These are phyloP conservation scores for Wickerhamiella kurtzmanii DNA, from an alignment of 805 yeast genomes.

Conservation along the genomic window DNA sequence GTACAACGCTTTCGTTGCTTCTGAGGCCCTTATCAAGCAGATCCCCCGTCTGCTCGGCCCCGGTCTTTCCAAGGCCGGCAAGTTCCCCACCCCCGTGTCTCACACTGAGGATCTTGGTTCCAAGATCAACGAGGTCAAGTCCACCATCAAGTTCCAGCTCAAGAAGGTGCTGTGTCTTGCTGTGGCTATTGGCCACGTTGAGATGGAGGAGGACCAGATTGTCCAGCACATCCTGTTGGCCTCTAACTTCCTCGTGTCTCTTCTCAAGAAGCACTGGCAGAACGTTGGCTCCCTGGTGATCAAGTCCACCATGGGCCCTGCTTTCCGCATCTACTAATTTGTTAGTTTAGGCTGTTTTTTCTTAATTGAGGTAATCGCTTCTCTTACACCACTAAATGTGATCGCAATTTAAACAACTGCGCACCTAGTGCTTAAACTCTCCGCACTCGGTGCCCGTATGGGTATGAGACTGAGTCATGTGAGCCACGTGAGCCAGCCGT, in stretches of 20 bases:
- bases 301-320: constrained; percentile 99
- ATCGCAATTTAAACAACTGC: neutral
- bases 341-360: neutral
- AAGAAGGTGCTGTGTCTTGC: constrained; percentile 99
- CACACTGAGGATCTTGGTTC: constrained; percentile 95
- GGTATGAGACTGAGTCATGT: too few relatives aligned
- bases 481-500: too few relatives aligned
- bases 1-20: constrained; percentile 98
- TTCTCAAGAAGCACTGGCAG: constrained; percentile 99
- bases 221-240: constrained; percentile 98
- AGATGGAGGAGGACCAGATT: constrained; percentile 93
- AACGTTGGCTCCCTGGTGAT: constrained; percentile 98
- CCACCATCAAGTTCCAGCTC: constrained; percentile 99
- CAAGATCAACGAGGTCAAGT: constrained; percentile 93
- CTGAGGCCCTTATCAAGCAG: constrained; percentile 98
- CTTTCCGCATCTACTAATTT: constrained; percentile 97
- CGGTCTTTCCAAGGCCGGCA: constrained; percentile 99
- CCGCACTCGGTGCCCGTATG: too few relatives aligned
- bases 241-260: constrained; percentile 96
- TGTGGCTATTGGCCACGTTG: constrained; percentile 99
- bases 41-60: constrained; percentile 99
- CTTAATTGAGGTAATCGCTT: neutral
- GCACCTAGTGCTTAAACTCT: neutral
- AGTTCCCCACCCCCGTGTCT: constrained; percentile 99
- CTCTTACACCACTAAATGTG: neutral